Base-by-base conservation (phyloP, 2,329 filamentous ascomycete genomes). In the Fusarium papillatum region DNA sequence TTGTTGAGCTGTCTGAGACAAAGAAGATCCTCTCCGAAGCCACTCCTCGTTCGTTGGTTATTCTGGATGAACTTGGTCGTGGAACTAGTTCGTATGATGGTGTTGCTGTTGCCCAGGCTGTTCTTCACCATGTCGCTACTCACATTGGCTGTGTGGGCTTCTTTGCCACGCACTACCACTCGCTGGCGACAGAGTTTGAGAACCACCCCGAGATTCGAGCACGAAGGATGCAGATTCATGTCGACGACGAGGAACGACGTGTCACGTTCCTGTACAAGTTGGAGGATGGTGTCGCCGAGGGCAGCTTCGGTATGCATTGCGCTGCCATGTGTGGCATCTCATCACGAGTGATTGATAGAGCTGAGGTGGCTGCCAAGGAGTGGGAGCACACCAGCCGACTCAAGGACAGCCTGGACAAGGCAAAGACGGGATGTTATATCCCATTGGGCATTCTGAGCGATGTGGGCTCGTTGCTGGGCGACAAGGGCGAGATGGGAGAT, bases 261-360 rank as follows among this genome's bases (percentile, higher is more conserved):
- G 93, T 99, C n/a, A 98, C 96, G 0, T 99, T 99, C 86, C 83
- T 99, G 67, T 99, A 99, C 86, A 96, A 95, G 80, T 90, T 99
- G 0, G 97, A 98, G 84, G 91, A 95, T 17, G 97, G 97, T 2
- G 95, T 98, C 13, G 97, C 97, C 0, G 96, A 98, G 84, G 97
- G 97, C 19, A 98, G 95, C 81, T 99, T 98, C 81, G 97, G 97
- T 79, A 99, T 99, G 97, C 97, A 99, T 84, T 99, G 97, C 82
- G 97, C 97, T 1, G 93, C 95, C 71, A 99, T 99, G 97, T 99
- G 97, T 80, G 97, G 97, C 1, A 98, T 99, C 75, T 92, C 95
- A 0, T 87, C 88, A 55, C 93, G 93, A 67, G 92, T 99, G 19
- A 95, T 99, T 73, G 93, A 96, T 81, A 88, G 94, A 26, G 97